A percentile compares a stretch with the other conserved stretches of the same genome.
Evolutionary conservation across 2,329 filamentous ascomycete genomes (phyloP).

Genomic region (Aspergillus pseudoterreus): DNA sequence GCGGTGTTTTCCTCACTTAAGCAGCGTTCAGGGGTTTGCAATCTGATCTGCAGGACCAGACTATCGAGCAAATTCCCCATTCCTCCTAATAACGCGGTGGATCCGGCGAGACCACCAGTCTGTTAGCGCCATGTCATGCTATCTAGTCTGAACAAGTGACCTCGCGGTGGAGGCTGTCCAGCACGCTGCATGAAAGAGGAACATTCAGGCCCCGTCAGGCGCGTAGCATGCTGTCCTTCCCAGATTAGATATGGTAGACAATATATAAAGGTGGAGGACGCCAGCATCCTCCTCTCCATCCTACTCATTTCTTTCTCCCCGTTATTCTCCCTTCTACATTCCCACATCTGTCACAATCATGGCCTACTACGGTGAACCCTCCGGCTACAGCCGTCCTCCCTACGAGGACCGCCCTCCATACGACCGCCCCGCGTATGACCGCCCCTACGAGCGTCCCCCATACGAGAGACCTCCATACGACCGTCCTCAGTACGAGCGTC

Average conservation of each 20-base stretch:
- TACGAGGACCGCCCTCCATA: conserved; percentile 12
- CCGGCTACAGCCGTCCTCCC: conserved; percentile 7
- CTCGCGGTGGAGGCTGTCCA: conserved; percentile 1
- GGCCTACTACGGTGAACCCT: conserved; percentile 4
- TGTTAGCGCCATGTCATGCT: conserved; percentile 7
- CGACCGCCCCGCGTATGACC: conserved; percentile 9
- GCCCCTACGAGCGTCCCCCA: conserved; percentile 11
- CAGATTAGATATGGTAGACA: neutral
- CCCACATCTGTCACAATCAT: conserved; percentile 12
- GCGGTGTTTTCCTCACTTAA: too few species aligned
- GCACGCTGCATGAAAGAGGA: neutral
- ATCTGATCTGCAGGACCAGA: neutral
- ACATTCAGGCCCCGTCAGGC: neutral
- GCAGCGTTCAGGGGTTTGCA: neutral
- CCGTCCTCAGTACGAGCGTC: conserved; percentile 10
- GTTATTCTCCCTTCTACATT: neutral
- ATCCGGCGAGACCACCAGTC: conserved; percentile 1
- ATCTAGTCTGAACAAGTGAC: conserved; percentile 13
- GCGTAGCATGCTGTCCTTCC: neutral
- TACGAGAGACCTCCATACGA: conserved; percentile 10
- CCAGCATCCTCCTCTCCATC: neutral
- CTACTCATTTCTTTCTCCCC: neutral
- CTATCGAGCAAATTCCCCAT: neutral
- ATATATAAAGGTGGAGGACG: neutral
- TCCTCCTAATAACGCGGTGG: conserved; percentile 15